Base-by-base conservation (phyloP, 345 rosid genomes). In the Brassica incana region DNA sequence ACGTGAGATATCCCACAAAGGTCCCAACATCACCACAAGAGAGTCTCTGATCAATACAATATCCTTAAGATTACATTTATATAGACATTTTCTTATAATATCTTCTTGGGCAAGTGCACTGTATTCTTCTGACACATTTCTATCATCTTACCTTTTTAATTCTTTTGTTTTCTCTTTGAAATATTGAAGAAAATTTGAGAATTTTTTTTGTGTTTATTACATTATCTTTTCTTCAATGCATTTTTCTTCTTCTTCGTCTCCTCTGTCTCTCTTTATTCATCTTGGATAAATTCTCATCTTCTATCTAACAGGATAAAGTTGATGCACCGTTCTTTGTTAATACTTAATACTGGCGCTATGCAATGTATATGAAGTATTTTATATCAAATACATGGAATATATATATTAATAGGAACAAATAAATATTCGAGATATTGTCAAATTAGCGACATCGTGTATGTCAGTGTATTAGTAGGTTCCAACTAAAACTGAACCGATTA, bases 201-300 rank as follows among this genome's bases (percentile, higher is more conserved):
- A 2, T 8, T 67, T 73, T 48, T 52, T 23, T 30, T 18, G 56
- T 18, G 14, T 1, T 12, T 48, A 1, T 20, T 71, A 29, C 67
- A 71, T 80, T 76, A 80, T 80, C 77, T 81, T 66, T 75, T 74
- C 48, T 75, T 64, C 75, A 40, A 38, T 69, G 79, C 83, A n/a
- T 40, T 70, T 74, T 75, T 4, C 14, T 20, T 7, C 32, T 45
- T 48, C 43, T 7, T 62, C 45, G 56, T 56, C 69, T 82, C 2
- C 18, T 50, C 18, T 50, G 4, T 70, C 62, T 65, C 69, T 25
- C 73, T 40, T 56, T 35, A 50, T 74, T 58, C 70, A 20, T 78
- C 69, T 14, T 16, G 84, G 97, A 90, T 88, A 88, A 88, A 85
- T 81, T 86, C 89, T 86, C 95, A 85, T 86, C 92, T 90, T 88